Evolutionary conservation across 495 filamentous ascomycete genomes (phyloP).

Genomic region (Umbilicaria muhlenbergii): DNA sequence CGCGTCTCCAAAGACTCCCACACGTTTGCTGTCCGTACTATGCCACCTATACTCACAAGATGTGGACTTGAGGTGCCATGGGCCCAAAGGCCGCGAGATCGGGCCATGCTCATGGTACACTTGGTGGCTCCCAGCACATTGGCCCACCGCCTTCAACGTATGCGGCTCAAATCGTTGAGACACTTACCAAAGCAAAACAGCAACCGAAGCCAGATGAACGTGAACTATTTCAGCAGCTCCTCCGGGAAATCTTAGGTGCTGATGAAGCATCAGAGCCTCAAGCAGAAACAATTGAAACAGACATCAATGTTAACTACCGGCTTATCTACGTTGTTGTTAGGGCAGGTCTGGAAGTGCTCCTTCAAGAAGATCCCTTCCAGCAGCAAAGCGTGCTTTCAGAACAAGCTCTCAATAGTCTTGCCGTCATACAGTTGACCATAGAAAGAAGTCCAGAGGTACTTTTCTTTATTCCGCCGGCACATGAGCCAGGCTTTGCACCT

Average conservation of each 20-base stretch:
- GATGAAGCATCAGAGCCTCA: slow-evolving; percentile 21
- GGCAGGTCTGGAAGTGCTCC: slow-evolving; percentile 55
- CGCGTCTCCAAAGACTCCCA: too few species aligned
- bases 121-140: neutral
- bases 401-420: slow-evolving; percentile 49
- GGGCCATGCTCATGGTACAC: too few species aligned
- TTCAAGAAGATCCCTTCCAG: slow-evolving; percentile 44
- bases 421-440: slow-evolving; percentile 57
- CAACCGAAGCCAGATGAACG: slow-evolving; percentile 27
- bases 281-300: slow-evolving; percentile 37
- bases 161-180: slow-evolving; percentile 47
- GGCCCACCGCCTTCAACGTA: slow-evolving; percentile 49
- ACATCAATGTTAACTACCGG: slow-evolving; percentile 59
- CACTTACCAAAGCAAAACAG: slow-evolving; percentile 22
- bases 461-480: slow-evolving; percentile 25
- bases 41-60: too few species aligned
- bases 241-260: slow-evolving; percentile 43
- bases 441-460: slow-evolving; percentile 59
- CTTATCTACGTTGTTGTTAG: slow-evolving; percentile 71
- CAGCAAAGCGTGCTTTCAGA: slow-evolving; percentile 31
- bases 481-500: slow-evolving; percentile 7
- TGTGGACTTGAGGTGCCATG: too few species aligned
- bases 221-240: slow-evolving; percentile 45
- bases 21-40: too few species aligned
- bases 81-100: too few species aligned